These are phyloP conservation scores for Tulasnella sp. DNA, from an alignment of 768 basidiomycete genomes.

Conservation along the genomic window DNA sequence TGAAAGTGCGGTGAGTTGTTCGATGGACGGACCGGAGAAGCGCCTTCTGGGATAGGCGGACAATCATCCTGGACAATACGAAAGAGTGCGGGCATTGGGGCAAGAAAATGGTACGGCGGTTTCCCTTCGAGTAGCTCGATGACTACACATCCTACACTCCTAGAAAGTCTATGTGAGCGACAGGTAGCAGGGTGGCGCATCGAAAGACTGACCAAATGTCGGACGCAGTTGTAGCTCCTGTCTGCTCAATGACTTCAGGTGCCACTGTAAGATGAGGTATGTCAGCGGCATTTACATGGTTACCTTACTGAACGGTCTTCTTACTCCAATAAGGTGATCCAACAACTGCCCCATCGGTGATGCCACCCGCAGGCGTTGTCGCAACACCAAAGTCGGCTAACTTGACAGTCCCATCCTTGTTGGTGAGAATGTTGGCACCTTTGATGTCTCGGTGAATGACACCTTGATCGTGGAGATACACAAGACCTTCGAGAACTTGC, in stretches of 20 bases:
- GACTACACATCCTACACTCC: constrained; percentile 93
- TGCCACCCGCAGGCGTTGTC: constrained; percentile 60
- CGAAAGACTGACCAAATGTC: constrained; percentile 68
- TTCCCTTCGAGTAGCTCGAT: constrained; percentile 87
- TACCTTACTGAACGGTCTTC: constrained; percentile 23
- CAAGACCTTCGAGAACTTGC: constrained; percentile 89
- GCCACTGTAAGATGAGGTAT: constrained; percentile 51
- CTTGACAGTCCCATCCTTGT: constrained; percentile 97
- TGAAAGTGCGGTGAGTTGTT: not conserved
- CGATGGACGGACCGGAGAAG: constrained; percentile 43
- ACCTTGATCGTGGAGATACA: constrained; percentile 98
- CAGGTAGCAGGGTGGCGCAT: not conserved
- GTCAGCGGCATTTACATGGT: not conserved
- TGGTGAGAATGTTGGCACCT: constrained; percentile 96
- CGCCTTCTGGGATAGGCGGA: constrained; percentile 92
- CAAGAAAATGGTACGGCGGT: constrained; percentile 90
- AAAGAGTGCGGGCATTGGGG: constrained; percentile 97
- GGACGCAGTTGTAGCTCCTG: constrained; percentile 90
- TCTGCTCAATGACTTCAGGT: constrained; percentile 97
- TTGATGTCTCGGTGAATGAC: constrained; percentile 99
- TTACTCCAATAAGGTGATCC: constrained; percentile 98
- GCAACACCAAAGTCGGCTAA: constrained; percentile 99
- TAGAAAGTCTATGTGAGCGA: constrained; percentile 16
- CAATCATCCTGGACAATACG: constrained; percentile 97
- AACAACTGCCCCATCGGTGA: constrained; percentile 83